phyloP scores from a whole-genome alignment of 257 asterid genomes.

The Rubia yunnanensis region DNA sequence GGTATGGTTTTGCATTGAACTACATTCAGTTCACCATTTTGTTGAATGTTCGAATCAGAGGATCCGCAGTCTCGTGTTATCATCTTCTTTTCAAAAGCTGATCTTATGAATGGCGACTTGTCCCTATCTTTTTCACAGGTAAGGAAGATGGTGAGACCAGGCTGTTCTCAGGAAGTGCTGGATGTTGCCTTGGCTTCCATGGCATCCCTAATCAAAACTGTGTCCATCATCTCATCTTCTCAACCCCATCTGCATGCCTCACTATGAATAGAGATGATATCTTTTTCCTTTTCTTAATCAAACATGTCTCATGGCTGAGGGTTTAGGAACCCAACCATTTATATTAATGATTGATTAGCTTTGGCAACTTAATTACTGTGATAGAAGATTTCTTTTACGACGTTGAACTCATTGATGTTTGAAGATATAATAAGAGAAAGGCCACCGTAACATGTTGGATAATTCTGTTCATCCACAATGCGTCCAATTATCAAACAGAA shows the following conservation, averaged over 20 bases:
- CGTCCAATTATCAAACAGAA: too few relatives aligned
- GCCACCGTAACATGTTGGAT: too few relatives aligned
- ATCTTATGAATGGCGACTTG: background rate
- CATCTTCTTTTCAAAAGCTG: background rate
- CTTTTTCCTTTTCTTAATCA: background rate
- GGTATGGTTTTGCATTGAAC: conserved; percentile 1
- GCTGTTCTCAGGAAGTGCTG: conserved; percentile 42
- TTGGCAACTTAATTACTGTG: too few relatives aligned
- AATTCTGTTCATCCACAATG: too few relatives aligned
- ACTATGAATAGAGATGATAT: conserved; percentile 18
- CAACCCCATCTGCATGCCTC: conserved; percentile 25
- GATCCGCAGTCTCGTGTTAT: background rate
- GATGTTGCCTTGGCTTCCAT: conserved; percentile 36
- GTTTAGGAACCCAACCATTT: background rate
- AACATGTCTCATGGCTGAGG: too few relatives aligned
- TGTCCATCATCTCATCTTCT: conserved; percentile 29
- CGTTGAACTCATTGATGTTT: too few relatives aligned
- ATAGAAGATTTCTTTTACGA: too few relatives aligned
- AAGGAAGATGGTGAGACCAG: conserved; percentile 33
- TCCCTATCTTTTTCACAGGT: conserved; percentile 24
- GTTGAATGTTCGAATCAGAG: background rate
- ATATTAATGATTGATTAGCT: too few relatives aligned
- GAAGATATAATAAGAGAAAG: too few relatives aligned
- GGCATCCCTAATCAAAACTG: conserved; percentile 29
- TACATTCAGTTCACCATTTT: background rate